Evolutionary conservation across 2,329 filamentous ascomycete genomes (phyloP).

Genomic region (Monilinia fructigena): DNA sequence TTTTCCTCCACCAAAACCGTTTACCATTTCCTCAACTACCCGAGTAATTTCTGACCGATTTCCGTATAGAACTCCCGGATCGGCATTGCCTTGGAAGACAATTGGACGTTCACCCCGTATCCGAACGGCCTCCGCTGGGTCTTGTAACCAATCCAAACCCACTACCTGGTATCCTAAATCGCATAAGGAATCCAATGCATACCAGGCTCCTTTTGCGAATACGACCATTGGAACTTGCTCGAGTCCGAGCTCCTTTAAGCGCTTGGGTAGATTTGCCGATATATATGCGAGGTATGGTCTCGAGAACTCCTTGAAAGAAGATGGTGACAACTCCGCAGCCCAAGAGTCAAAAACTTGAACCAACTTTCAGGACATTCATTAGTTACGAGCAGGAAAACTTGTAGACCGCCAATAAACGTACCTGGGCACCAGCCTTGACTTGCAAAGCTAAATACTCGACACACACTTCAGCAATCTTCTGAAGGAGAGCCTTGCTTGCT

Average conservation of each 20-base stretch:
- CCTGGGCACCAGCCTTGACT: conserved; percentile 89
- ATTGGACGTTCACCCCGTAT: conserved; percentile 72
- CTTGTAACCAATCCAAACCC: conserved; percentile 91
- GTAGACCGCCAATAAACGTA: conserved; percentile 40
- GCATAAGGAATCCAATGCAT: conserved; percentile 84
- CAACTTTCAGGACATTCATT: conserved; percentile 51
- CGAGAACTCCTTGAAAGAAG: conserved; percentile 79
- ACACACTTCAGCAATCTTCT: conserved; percentile 91
- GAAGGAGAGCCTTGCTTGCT: conserved; percentile 75
- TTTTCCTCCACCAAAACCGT: conserved; percentile 76
- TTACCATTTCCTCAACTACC: conserved; percentile 81
- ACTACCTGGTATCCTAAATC: conserved; percentile 90
- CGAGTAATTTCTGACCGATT: conserved; percentile 75
- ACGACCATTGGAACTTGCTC: conserved; percentile 93
- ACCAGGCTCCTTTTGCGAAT: conserved; percentile 97
- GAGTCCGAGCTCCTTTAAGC: conserved; percentile 69
- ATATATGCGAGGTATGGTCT: conserved; percentile 86
- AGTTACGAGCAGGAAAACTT: not conserved
- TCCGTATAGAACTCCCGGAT: conserved; percentile 90
- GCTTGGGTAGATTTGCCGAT: conserved; percentile 72
- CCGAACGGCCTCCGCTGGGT: conserved; percentile 78
- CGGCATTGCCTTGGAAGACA: conserved; percentile 91
- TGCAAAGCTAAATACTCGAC: conserved; percentile 92
- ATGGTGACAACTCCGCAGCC: conserved; percentile 88
- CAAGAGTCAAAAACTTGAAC: conserved; percentile 98